phyloP scores from a whole-genome alignment of 164 flowering plant genomes.

The Liquidambar formosana region DNA sequence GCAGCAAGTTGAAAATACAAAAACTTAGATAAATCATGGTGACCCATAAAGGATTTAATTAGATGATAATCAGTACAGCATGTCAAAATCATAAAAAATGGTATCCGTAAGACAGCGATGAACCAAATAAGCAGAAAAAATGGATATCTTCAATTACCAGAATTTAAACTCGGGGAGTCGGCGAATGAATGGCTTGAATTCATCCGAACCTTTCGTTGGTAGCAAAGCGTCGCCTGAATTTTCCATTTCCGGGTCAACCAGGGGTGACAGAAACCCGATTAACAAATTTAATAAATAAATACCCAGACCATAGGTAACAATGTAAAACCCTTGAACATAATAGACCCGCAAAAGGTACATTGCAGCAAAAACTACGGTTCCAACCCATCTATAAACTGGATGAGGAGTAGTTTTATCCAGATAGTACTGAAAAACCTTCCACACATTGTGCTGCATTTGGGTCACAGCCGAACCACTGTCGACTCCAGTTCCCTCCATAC shows the following conservation, averaged over 20 bases:
- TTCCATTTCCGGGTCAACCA: constrained; percentile 53
- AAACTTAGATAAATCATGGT: too few relatives aligned
- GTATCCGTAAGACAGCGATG: too few relatives aligned
- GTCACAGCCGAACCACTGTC: constrained; percentile 43
- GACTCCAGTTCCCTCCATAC: constrained; percentile 69
- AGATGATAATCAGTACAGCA: too few relatives aligned
- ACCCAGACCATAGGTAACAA: constrained; percentile 54
- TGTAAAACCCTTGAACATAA: constrained; percentile 52
- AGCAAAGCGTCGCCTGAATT: constrained; percentile 36
- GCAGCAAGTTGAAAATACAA: too few relatives aligned
- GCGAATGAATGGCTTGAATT: constrained; percentile 59
- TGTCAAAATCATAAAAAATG: too few relatives aligned
- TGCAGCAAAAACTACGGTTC: constrained; percentile 35
- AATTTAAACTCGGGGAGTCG: constrained; percentile 61
- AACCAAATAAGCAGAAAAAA: too few relatives aligned
- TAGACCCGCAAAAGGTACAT: constrained; percentile 48
- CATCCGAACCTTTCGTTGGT: constrained; percentile 54
- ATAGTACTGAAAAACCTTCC: constrained; percentile 54
- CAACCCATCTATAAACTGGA: constrained; percentile 52
- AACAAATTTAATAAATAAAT: constrained; percentile 55
- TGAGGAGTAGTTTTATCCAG: constrained; percentile 59
- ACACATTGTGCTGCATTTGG: constrained; percentile 52
- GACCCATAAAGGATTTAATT: too few relatives aligned
- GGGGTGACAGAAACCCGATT: constrained; percentile 64
- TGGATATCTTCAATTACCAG: constrained; percentile 30